A percentile compares a stretch with the other conserved stretches of the same genome.
These are phyloP conservation scores for Beauveria caledonica DNA, from an alignment of 2,329 filamentous ascomycete species.

Conservation along the genomic window DNA sequence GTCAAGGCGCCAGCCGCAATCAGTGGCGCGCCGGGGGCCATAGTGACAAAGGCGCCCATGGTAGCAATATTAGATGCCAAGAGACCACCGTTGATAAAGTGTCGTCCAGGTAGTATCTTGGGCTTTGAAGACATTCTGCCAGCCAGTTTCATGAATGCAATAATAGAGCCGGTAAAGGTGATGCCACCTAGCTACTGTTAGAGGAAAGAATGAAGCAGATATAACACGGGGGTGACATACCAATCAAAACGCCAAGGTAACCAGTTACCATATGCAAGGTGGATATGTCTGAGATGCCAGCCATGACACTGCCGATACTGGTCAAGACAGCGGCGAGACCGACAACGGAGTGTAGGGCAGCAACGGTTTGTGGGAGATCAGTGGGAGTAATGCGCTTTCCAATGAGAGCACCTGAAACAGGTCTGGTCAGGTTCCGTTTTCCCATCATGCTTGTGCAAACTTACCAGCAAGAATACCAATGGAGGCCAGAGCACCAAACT, in stretches of 20 bases:
- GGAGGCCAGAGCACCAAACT: constrained; percentile 70
- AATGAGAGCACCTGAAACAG: constrained; percentile 56
- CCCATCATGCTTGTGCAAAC: constrained; percentile 2
- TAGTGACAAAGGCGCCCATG: constrained; percentile 74
- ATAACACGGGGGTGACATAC: constrained; percentile 22
- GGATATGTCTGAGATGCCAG: constrained; percentile 59
- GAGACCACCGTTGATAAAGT: constrained; percentile 66
- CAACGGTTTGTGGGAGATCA: constrained; percentile 81
- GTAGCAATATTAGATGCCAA: constrained; percentile 71
- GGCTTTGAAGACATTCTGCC: constrained; percentile 76
- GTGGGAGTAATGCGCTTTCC: constrained; percentile 83
- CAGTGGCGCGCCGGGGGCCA: constrained; percentile 69
- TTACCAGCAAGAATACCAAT: constrained; percentile 57
- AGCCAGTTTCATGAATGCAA: constrained; percentile 81
- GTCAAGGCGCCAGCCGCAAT: constrained; percentile 72
- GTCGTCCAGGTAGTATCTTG: constrained; percentile 62
- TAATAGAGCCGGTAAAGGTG: constrained; percentile 84
- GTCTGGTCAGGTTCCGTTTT: constrained; percentile 6
- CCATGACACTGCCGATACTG: constrained; percentile 79
- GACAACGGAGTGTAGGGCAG: constrained; percentile 82
- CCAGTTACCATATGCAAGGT: constrained; percentile 78
- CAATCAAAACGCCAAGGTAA: constrained; percentile 79
- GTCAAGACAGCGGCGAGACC: constrained; percentile 83
- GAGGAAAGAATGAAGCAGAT: neutral
- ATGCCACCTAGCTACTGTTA: constrained; percentile 48